A percentile compares a stretch with the other conserved stretches of the same genome.
Evolutionary conservation across 2,329 filamentous ascomycete species (phyloP).

Genomic region (Fusarium bulbicola): DNA sequence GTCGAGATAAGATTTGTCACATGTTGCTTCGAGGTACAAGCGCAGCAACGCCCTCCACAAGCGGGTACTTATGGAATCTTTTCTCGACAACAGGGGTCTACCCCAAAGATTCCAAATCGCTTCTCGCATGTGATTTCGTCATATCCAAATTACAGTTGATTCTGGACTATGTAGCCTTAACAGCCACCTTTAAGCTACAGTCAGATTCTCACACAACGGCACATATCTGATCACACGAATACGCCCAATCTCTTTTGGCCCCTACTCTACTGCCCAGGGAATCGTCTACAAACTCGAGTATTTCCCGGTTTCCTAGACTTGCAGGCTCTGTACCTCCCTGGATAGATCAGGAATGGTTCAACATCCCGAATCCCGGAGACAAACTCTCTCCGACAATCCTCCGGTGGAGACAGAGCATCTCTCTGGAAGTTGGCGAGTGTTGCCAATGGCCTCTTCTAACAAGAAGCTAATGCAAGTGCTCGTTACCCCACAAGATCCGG

Average conservation of each 20-base stretch:
- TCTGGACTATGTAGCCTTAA: background rate
- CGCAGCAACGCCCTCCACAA: background rate
- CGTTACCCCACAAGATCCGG: background rate
- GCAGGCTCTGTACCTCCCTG: background rate
- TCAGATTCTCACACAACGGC: background rate
- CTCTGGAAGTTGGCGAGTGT: background rate
- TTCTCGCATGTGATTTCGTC: conserved; percentile 22
- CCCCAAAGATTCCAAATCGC: conserved; percentile 31
- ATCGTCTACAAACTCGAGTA: background rate
- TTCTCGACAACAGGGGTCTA: conserved; percentile 10
- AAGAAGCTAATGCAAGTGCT: conserved; percentile 13
- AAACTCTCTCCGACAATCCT: conserved; percentile 11
- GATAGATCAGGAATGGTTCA: background rate
- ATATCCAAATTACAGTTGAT: conserved; percentile 11
- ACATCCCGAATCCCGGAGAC: conserved; percentile 17
- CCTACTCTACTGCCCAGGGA: background rate
- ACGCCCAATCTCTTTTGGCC: background rate
- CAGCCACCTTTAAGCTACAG: background rate
- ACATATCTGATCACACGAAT: background rate
- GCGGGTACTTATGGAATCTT: conserved; percentile 27
- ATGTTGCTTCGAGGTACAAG: background rate
- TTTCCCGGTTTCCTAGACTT: background rate
- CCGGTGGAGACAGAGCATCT: background rate
- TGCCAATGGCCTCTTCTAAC: background rate
- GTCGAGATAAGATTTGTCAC: conserved; percentile 13